These are phyloP conservation scores for Ilex aquifolium DNA, from an alignment of 257 asterid species.

Conservation along the genomic window DNA sequence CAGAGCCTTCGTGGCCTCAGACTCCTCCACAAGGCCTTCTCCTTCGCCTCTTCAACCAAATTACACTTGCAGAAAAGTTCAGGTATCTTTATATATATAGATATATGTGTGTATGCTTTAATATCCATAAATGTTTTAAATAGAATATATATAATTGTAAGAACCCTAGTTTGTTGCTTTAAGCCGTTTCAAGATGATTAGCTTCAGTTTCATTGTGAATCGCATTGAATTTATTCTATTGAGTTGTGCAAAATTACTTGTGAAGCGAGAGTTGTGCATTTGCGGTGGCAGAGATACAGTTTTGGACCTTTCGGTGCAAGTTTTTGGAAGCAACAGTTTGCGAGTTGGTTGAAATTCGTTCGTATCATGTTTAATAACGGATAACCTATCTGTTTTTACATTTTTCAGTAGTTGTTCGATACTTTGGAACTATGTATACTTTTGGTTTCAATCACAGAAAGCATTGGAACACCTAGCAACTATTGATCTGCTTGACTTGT, in stretches of 20 bases:
- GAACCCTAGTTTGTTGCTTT: neutral
- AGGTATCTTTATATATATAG: constrained; percentile 9
- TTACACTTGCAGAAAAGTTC: constrained; percentile 35
- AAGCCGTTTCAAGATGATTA: neutral
- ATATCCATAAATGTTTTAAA: neutral
- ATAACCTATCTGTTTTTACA: neutral
- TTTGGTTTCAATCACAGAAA: constrained; percentile 36
- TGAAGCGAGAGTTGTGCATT: neutral
- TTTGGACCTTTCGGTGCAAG: too few species aligned
- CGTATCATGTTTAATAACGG: neutral
- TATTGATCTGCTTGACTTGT: constrained; percentile 72
- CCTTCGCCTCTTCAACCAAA: constrained; percentile 33
- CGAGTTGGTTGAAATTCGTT: neutral
- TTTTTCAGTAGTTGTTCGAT: neutral
- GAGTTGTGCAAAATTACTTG: neutral
- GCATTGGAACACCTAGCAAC: constrained; percentile 73
- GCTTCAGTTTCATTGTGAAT: neutral
- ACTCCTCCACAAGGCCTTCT: constrained; percentile 16
- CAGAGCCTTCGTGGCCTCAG: constrained; percentile 22
- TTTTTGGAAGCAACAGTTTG: too few species aligned
- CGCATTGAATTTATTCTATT: neutral
- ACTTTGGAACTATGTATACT: neutral
- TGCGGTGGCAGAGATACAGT: too few species aligned
- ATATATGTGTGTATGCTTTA: too few species aligned
- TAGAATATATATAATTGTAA: neutral